These are phyloP conservation scores for Magnusiomyces suaveolens DNA, from an alignment of 1,139 yeast species.

Conservation along the genomic window DNA sequence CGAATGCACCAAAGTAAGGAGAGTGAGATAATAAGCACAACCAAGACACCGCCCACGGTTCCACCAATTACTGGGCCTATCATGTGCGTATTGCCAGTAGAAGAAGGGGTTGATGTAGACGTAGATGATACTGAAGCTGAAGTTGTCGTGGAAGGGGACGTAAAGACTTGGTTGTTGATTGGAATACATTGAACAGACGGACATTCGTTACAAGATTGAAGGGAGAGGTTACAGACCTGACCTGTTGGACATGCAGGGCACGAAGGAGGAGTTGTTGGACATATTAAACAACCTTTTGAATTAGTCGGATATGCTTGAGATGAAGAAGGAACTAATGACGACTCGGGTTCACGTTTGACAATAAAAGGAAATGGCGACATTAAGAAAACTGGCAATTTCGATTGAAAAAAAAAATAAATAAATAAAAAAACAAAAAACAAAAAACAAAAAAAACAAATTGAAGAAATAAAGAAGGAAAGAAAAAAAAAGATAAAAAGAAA, in stretches of 20 bases:
- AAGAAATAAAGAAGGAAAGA: too few relatives aligned
- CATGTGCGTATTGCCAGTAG: neutral
- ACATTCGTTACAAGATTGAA: constrained; percentile 14
- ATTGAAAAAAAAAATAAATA: too few relatives aligned
- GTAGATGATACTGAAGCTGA: constrained; percentile 2
- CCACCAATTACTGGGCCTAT: constrained; percentile 16
- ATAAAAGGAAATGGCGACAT: neutral
- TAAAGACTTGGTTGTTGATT: constrained; percentile 4
- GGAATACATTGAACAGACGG: constrained; percentile 14
- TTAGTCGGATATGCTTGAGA: neutral
- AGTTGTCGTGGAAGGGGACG: neutral
- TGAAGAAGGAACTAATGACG: neutral
- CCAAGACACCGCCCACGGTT: constrained; percentile 10
- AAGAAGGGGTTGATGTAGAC: neutral
- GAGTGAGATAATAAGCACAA: neutral
- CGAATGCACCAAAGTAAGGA: constrained; percentile 8
- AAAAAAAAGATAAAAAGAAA: too few relatives aligned
- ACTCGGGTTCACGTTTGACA: neutral
- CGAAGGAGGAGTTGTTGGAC: constrained; percentile 9
- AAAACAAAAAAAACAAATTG: too few relatives aligned
- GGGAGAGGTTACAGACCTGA: constrained; percentile 14
- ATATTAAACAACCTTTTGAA: constrained; percentile 13
- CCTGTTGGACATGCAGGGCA: constrained; percentile 14
- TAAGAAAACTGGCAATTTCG: too few relatives aligned
- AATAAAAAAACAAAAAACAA: too few relatives aligned